These are phyloP conservation scores for Brassica rapa DNA, from an alignment of 345 rosid genomes.

Conservation along the genomic window DNA sequence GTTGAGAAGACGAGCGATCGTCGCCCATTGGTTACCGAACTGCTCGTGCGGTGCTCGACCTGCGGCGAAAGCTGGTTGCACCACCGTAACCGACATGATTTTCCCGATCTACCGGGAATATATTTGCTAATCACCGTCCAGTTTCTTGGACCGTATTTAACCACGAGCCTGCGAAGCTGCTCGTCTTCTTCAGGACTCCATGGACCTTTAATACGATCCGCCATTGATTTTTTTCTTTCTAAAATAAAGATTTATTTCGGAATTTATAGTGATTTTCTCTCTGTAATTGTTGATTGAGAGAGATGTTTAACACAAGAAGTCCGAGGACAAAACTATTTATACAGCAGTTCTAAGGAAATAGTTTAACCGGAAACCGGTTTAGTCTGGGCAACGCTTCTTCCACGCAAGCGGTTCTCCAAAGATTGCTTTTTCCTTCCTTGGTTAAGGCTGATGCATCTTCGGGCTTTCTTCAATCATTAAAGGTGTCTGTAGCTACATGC, in stretches of 20 bases:
- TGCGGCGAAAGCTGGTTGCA: constrained; percentile 94
- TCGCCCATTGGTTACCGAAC: constrained; percentile 95
- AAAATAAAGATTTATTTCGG: too few species aligned
- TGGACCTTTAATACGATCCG: constrained; percentile 95
- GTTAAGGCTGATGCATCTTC: too few species aligned
- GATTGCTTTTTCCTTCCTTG: too few species aligned
- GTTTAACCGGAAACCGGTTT: constrained; percentile 24
- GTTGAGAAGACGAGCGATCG: constrained; percentile 83
- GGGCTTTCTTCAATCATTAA: too few species aligned
- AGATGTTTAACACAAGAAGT: background rate
- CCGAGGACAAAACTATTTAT: constrained; percentile 34
- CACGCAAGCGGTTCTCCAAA: constrained; percentile 52
- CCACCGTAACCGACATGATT: constrained; percentile 91
- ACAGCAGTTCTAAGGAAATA: background rate
- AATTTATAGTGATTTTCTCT: background rate
- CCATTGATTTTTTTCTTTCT: too few species aligned
- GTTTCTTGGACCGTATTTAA: constrained; percentile 78
- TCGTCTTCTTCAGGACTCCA: constrained; percentile 97
- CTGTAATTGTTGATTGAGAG: background rate
- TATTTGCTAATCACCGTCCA: constrained; percentile 94
- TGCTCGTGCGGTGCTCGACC: constrained; percentile 85
- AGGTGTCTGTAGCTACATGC: too few species aligned
- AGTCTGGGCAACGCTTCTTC: constrained; percentile 58
- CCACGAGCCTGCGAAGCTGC: constrained; percentile 56
- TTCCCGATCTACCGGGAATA: constrained; percentile 88